phyloP scores from a whole-genome alignment of 257 asterid species.

The Linderniella brevidens region DNA sequence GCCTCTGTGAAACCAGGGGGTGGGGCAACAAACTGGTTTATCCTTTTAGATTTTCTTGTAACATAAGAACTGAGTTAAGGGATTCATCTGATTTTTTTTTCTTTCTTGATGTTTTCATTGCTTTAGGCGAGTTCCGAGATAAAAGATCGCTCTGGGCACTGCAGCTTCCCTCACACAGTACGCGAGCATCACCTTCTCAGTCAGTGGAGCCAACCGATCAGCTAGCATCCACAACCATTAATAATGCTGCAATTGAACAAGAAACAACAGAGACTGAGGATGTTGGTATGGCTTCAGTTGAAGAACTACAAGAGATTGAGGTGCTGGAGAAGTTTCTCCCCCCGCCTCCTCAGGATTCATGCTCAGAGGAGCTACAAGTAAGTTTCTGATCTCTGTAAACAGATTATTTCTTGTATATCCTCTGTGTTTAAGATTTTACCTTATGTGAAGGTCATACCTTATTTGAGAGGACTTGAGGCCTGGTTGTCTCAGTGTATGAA shows the following conservation, averaged over 20 bases:
- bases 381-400: slow-evolving; percentile 13
- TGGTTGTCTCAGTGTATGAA: too few relatives aligned
- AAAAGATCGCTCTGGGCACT: slow-evolving; percentile 28
- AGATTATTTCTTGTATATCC: not conserved
- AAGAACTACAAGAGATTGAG: slow-evolving; percentile 38
- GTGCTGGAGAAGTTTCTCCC: slow-evolving; percentile 57
- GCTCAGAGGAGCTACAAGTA: slow-evolving; percentile 88
- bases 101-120: slow-evolving; percentile 6
- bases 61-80: too few relatives aligned
- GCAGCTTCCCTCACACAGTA: slow-evolving; percentile 25
- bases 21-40: too few relatives aligned
- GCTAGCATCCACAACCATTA: slow-evolving; percentile 23
- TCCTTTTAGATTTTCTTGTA: too few relatives aligned
- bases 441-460: not conserved
- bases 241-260: slow-evolving; percentile 17
- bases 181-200: slow-evolving; percentile 41
- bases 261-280: slow-evolving; percentile 36
- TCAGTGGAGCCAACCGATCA: slow-evolving; percentile 26
- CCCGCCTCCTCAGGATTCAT: slow-evolving; percentile 53
- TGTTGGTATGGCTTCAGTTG: slow-evolving; percentile 29
- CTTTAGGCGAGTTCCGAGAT: slow-evolving; percentile 47
- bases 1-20: too few relatives aligned
- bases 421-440: not conserved
- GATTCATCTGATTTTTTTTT: too few relatives aligned
- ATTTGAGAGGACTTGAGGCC: too few relatives aligned